phyloP scores from a whole-genome alignment of 768 basidiomycete genomes.

The Boletus eberwhitei region DNA sequence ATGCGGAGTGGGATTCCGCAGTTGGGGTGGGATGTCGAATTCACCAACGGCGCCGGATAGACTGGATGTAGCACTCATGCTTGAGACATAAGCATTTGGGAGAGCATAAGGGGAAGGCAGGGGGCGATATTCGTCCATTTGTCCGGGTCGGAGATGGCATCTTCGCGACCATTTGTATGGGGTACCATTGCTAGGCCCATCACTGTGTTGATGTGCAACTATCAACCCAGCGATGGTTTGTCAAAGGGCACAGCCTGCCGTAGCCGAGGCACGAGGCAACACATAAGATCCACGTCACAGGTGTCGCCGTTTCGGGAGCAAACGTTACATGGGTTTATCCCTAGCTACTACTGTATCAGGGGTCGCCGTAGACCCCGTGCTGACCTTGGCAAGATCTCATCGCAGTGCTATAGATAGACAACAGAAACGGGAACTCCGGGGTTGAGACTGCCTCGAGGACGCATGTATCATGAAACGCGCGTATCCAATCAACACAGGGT shows the following conservation, averaged over 20 bases:
- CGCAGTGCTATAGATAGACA: slow-evolving; percentile 29
- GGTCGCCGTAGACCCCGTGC: slow-evolving; percentile 16
- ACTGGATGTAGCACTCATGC: slow-evolving; percentile 43
- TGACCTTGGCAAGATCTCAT: slow-evolving; percentile 17
- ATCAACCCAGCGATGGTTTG: slow-evolving; percentile 28
- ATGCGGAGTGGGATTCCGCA: slow-evolving; percentile 28
- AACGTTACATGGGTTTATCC: slow-evolving; percentile 25
- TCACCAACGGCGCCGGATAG: slow-evolving; percentile 67
- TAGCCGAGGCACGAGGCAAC: slow-evolving; percentile 31
- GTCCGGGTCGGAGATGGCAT: slow-evolving; percentile 35
- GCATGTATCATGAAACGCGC: slow-evolving; percentile 22
- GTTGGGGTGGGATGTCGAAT: slow-evolving; percentile 37
- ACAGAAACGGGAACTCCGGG: slow-evolving; percentile 28
- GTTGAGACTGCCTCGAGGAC: slow-evolving; percentile 21
- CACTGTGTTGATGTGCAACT: slow-evolving; percentile 19
- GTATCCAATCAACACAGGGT: slow-evolving; percentile 16
- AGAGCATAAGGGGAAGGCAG: slow-evolving; percentile 31
- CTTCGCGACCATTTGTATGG: slow-evolving; percentile 30
- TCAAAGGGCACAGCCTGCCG: slow-evolving; percentile 22
- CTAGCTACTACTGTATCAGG: slow-evolving; percentile 11
- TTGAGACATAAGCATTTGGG: slow-evolving; percentile 38
- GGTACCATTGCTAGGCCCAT: slow-evolving; percentile 24
- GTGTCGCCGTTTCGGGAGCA: slow-evolving; percentile 26
- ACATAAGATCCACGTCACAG: slow-evolving; percentile 30
- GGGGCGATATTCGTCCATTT: slow-evolving; percentile 38